phyloP scores from a whole-genome alignment of 441 rosid species.

The Geranium incanum region DNA sequence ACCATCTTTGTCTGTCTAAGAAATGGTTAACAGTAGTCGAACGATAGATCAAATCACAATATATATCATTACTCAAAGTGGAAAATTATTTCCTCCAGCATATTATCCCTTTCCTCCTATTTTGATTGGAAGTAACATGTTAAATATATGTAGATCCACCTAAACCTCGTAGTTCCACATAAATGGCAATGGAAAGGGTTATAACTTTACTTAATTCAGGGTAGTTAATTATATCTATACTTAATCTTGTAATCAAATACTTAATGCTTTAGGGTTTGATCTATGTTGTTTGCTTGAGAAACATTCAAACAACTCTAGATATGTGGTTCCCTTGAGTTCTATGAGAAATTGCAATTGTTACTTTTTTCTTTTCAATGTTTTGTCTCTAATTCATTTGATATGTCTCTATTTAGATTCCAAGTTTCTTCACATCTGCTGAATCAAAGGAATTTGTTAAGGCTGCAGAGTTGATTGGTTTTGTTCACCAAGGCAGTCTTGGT shows the following conservation, averaged over 20 bases:
- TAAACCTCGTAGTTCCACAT: too few relatives aligned
- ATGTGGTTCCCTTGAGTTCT: neutral
- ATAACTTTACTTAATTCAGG: neutral
- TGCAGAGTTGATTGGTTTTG: constrained; percentile 72
- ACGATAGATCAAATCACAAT: neutral
- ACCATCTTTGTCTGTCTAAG: neutral
- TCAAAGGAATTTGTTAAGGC: constrained; percentile 54
- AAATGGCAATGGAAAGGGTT: too few relatives aligned
- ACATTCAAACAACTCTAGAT: neutral
- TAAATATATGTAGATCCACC: neutral
- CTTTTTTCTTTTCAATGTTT: neutral
- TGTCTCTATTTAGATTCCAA: constrained; percentile 48
- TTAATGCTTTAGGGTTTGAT: neutral
- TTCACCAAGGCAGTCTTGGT: constrained; percentile 86
- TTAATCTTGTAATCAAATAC: neutral
- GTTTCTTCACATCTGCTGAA: constrained; percentile 63
- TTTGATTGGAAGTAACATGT: neutral
- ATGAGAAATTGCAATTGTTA: neutral
- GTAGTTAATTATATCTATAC: neutral
- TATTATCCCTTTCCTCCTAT: neutral
- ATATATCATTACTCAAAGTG: neutral
- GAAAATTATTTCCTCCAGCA: neutral
- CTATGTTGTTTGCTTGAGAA: neutral
- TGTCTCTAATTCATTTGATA: constrained; percentile 12
- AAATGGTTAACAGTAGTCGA: neutral